Evolutionary conservation across 345 rosid species (phyloP).

Genomic region (Hirschfeldia incana): DNA sequence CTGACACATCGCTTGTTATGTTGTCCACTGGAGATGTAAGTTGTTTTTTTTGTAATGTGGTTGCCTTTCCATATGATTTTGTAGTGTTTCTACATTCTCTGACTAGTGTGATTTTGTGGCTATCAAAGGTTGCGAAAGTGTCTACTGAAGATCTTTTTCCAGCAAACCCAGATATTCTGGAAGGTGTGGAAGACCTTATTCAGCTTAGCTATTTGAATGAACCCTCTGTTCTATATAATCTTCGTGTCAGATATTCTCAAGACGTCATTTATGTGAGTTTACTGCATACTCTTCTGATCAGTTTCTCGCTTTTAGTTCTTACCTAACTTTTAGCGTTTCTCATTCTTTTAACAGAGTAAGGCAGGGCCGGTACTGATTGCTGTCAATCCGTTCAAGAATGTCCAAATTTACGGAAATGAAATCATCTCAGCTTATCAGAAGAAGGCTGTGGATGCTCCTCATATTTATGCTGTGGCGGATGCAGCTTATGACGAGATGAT

Average conservation of each 20-base stretch:
- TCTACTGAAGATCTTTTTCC: conserved; percentile 76
- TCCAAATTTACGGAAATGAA: conserved; percentile 64
- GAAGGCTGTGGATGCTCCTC: conserved; percentile 65
- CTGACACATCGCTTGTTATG: conserved; percentile 61
- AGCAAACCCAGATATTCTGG: conserved; percentile 87
- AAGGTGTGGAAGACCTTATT: conserved; percentile 85
- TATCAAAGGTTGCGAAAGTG: conserved; percentile 69
- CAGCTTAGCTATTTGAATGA: conserved; percentile 96
- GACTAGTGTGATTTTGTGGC: conserved; percentile 20
- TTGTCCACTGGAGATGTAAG: conserved; percentile 72
- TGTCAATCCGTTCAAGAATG: conserved; percentile 79
- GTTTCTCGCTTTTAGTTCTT: conserved; percentile 18
- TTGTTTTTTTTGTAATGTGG: background rate
- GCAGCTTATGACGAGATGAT: conserved; percentile 88
- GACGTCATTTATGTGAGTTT: conserved; percentile 85
- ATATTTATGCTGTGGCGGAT: conserved; percentile 81
- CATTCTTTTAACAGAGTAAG: conserved; percentile 61
- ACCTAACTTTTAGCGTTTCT: conserved; percentile 23
- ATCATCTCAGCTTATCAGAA: conserved; percentile 58
- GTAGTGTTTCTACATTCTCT: conserved; percentile 9
- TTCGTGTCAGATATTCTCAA: conserved; percentile 67
- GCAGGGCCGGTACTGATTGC: conserved; percentile 93
- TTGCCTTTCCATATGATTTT: conserved; percentile 15
- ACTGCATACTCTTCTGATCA: conserved; percentile 17
- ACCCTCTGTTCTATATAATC: conserved; percentile 88